A percentile compares a stretch with the other conserved stretches of the same genome.
These are phyloP conservation scores for Scedosporium aurantiacum DNA, from an alignment of 2,329 filamentous ascomycete species.

Conservation along the genomic window DNA sequence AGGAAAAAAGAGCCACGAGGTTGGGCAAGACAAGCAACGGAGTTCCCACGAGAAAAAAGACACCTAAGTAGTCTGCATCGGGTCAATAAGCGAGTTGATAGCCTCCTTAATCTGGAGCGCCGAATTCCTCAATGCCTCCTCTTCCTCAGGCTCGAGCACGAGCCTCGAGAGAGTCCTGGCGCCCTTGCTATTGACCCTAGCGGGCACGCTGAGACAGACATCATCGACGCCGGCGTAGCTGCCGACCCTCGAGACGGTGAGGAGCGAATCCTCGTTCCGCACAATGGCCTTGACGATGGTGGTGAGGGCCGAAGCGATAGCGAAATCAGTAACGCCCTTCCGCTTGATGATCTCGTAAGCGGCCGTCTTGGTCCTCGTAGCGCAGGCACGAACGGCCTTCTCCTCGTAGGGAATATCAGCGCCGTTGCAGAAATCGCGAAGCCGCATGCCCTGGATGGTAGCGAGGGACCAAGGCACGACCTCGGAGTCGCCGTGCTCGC, in stretches of 20 bases:
- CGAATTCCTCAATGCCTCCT: slow-evolving; percentile 13
- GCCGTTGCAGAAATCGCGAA: slow-evolving; percentile 16
- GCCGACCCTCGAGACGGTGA: slow-evolving; percentile 17
- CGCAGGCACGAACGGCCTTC: slow-evolving; percentile 14
- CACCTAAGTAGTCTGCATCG: not conserved
- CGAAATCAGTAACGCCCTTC: slow-evolving; percentile 22
- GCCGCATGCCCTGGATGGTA: slow-evolving; percentile 18
- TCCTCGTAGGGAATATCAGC: slow-evolving; percentile 14
- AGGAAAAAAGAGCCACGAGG: not conserved
- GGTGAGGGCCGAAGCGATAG: slow-evolving; percentile 19
- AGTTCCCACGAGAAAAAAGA: not conserved
- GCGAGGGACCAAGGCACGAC: slow-evolving; percentile 21
- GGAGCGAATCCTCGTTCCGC: slow-evolving; percentile 16
- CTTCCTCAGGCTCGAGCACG: slow-evolving; percentile 13
- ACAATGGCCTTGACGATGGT: slow-evolving; percentile 19
- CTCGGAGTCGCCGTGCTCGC: slow-evolving; percentile 22
- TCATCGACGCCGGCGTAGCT: slow-evolving; percentile 16
- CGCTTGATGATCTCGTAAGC: slow-evolving; percentile 21
- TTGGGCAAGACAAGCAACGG: not conserved
- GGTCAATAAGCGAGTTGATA: not conserved
- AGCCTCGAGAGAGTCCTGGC: slow-evolving; percentile 16
- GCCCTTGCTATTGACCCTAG: slow-evolving; percentile 16
- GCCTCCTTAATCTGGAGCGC: slow-evolving; percentile 14
- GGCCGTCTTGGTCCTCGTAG: slow-evolving; percentile 15
- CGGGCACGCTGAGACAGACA: slow-evolving; percentile 18